Evolutionary conservation across 371 early-diverging fungal species (phyloP).

Genomic region (Saksenaea vasiformis): DNA sequence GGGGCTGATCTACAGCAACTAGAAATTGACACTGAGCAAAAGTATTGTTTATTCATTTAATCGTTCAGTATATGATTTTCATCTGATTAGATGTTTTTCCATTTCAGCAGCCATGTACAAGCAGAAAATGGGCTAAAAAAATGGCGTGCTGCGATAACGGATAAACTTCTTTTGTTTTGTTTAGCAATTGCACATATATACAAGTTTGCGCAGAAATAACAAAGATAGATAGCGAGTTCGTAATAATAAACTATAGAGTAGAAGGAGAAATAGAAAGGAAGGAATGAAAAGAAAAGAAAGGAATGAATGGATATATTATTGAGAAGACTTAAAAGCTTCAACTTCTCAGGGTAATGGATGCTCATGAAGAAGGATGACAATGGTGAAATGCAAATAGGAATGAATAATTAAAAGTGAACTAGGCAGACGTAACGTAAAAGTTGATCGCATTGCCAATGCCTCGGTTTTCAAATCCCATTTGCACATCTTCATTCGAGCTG

Average conservation of each 20-base stretch:
- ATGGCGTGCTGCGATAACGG: too few species aligned
- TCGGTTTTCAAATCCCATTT: slow-evolving; percentile 78
- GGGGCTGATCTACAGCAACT: too few species aligned
- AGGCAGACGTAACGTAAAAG: slow-evolving; percentile 30
- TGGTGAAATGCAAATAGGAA: background rate
- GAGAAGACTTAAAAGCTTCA: background rate
- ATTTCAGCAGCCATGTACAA: too few species aligned
- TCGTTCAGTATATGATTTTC: too few species aligned
- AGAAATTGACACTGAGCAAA: too few species aligned
- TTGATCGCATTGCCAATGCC: slow-evolving; percentile 40
- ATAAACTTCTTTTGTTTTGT: background rate
- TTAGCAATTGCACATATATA: slow-evolving; percentile 1
- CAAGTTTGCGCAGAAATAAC: slow-evolving; percentile 6
- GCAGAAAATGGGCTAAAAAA: too few species aligned
- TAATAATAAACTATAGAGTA: background rate
- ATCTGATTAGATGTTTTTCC: too few species aligned
- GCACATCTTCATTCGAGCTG: slow-evolving; percentile 80
- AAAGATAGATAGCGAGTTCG: background rate
- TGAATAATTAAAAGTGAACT: background rate
- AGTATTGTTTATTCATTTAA: too few species aligned
- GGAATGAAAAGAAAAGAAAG: background rate
- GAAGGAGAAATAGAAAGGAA: background rate
- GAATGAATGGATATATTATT: slow-evolving; percentile 1
- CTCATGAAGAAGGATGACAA: background rate
- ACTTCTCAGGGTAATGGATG: background rate